A percentile compares a stretch with the other conserved stretches of the same genome.
Conservation (phyloP, 352 stramenopile genomes). For the Pythium dissimile region DNA sequence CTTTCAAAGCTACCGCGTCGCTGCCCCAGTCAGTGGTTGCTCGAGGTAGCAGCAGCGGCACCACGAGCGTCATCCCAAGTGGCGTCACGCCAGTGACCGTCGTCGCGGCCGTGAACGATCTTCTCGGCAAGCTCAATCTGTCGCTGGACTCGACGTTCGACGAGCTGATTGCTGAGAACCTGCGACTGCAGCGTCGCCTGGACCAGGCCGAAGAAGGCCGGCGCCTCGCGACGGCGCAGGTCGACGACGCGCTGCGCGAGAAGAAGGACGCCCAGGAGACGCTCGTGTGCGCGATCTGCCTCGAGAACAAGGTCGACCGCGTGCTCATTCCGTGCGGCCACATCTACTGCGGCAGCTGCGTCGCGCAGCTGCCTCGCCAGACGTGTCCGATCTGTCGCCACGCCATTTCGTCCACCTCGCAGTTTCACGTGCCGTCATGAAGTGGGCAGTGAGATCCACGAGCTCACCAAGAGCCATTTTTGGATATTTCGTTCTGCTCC, state of each 20-base stretch:
- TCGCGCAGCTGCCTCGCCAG: slow-evolving; percentile 50
- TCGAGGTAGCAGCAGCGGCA: background rate
- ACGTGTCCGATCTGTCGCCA: slow-evolving; percentile 75
- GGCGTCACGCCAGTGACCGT: slow-evolving; percentile 41
- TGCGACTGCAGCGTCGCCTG: slow-evolving; percentile 56
- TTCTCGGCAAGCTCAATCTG: slow-evolving; percentile 66
- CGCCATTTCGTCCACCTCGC: slow-evolving; percentile 49
- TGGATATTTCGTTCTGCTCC: background rate
- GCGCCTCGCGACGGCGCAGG: slow-evolving; percentile 48
- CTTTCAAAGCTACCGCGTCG: no score
- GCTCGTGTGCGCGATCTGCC: slow-evolving; percentile 74
- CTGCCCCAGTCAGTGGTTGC: slow-evolving; percentile 5
- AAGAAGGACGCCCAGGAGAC: slow-evolving; percentile 74
- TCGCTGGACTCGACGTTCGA: slow-evolving; percentile 64
- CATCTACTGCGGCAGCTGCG: slow-evolving; percentile 74
- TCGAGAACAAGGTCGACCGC: slow-evolving; percentile 78
- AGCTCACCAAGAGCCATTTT: background rate
- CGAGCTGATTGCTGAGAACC: slow-evolving; percentile 59
- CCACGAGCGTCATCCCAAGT: background rate
- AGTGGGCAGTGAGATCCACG: background rate
- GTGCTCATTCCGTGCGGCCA: slow-evolving; percentile 82
- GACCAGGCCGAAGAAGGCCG: slow-evolving; percentile 63
- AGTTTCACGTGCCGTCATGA: slow-evolving; percentile 67
- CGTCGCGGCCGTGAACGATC: slow-evolving; percentile 73
- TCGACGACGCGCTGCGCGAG: slow-evolving; percentile 64